Percentiles rank a stretch among this genome's conserved stretches.
Conservation (phyloP, 805 yeast species). For the Teunomyces cretensis region DNA sequence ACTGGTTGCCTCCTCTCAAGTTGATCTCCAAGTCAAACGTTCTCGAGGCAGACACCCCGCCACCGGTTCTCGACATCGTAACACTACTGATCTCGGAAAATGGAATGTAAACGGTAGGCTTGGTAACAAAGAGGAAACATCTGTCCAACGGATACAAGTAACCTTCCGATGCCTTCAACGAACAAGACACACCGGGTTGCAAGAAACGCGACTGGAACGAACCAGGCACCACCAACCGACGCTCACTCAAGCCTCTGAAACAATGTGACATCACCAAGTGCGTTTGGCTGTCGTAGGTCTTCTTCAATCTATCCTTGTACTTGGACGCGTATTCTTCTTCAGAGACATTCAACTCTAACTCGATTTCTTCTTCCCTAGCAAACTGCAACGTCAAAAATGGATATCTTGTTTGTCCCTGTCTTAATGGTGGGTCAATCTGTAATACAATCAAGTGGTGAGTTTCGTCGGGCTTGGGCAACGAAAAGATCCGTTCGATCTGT, state of each 20-base stretch:
- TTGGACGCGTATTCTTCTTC: slow-evolving; percentile 77
- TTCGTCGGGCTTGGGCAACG: slow-evolving; percentile 93
- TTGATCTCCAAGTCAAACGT: slow-evolving; percentile 89
- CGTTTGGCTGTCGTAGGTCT: slow-evolving; percentile 79
- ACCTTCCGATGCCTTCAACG: slow-evolving; percentile 94
- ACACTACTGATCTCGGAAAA: slow-evolving; percentile 75
- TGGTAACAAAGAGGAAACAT: slow-evolving; percentile 85
- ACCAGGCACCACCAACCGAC: slow-evolving; percentile 83
- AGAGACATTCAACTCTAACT: slow-evolving; percentile 80
- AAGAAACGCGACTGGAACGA: slow-evolving; percentile 71
- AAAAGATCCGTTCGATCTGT: slow-evolving; percentile 86
- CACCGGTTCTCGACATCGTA: slow-evolving; percentile 85
- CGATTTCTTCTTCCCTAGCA: slow-evolving; percentile 85
- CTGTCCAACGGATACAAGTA: slow-evolving; percentile 90
- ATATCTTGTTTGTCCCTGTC: slow-evolving; percentile 97
- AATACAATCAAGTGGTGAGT: slow-evolving; percentile 82
- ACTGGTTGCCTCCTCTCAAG: slow-evolving; percentile 58
- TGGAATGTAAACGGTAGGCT: slow-evolving; percentile 91
- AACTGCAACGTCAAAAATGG: slow-evolving; percentile 91
- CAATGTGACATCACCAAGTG: slow-evolving; percentile 86
- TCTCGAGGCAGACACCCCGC: slow-evolving; percentile 70
- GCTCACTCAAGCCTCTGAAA: slow-evolving; percentile 85
- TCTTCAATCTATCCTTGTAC: slow-evolving; percentile 72
- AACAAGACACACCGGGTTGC: slow-evolving; percentile 86
- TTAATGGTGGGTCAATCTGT: slow-evolving; percentile 93